These are phyloP conservation scores for Chalara sp. DNA, from an alignment of 2,329 filamentous ascomycete species.

Conservation along the genomic window DNA sequence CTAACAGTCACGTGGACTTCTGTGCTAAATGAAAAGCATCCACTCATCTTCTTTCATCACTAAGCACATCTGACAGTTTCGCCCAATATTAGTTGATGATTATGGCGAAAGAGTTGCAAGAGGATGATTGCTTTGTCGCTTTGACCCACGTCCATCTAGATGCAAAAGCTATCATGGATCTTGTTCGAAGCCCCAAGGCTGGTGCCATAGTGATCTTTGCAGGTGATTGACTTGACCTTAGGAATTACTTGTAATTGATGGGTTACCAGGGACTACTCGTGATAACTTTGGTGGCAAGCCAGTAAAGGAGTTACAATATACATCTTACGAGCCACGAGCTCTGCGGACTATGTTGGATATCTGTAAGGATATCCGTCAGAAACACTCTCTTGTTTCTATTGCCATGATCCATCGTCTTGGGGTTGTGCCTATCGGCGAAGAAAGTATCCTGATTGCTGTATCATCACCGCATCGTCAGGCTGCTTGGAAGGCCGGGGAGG, in stretches of 20 bases:
- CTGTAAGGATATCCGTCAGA: constrained; percentile 45
- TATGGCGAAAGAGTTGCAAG: constrained; percentile 34
- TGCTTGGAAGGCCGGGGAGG: constrained; percentile 83
- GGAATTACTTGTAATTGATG: no score
- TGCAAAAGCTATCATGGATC: constrained; percentile 49
- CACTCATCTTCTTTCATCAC: no score
- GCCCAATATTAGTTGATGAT: no score
- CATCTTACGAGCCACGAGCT: constrained; percentile 64
- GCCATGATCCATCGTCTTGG: constrained; percentile 82
- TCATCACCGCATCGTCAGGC: constrained; percentile 76
- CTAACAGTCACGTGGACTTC: no score
- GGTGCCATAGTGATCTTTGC: constrained; percentile 74
- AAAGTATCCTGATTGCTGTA: constrained; percentile 86
- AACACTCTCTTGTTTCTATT: constrained; percentile 64
- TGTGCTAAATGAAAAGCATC: no score
- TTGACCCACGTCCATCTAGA: constrained; percentile 59
- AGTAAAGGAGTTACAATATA: constrained; percentile 71
- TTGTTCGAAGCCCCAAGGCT: constrained; percentile 65
- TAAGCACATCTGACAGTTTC: no score
- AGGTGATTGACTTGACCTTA: constrained; percentile 37
- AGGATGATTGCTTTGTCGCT: constrained; percentile 55
- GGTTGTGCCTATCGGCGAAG: constrained; percentile 80
- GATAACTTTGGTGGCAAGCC: constrained; percentile 65
- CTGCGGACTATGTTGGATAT: constrained; percentile 63
- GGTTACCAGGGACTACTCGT: constrained; percentile 60